phyloP scores from a whole-genome alignment of 1,284 basidiomycete genomes.

The Ceratobasidium papillatum region DNA sequence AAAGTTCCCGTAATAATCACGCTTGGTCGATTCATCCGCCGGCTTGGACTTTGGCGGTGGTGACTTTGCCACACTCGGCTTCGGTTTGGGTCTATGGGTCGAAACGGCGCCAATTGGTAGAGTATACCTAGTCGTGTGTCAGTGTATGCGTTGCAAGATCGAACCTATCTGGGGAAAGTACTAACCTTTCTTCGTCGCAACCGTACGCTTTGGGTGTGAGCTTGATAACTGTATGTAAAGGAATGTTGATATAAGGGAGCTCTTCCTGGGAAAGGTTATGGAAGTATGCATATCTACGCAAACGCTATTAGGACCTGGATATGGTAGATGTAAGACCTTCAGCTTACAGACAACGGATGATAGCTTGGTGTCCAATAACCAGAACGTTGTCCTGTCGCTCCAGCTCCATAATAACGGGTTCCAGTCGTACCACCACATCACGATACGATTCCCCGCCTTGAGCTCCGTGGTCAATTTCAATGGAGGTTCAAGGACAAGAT shows the following conservation, averaged over 20 bases:
- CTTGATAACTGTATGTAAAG: slow-evolving; percentile 97
- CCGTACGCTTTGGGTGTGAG: slow-evolving; percentile 98
- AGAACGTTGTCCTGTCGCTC: slow-evolving; percentile 97
- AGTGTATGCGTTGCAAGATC: neutral
- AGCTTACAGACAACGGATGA: slow-evolving; percentile 85
- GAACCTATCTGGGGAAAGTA: too few species aligned
- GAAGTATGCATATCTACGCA: slow-evolving; percentile 87
- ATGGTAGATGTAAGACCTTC: neutral
- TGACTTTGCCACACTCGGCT: slow-evolving; percentile 44
- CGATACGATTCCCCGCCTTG: slow-evolving; percentile 91
- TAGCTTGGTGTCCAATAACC: slow-evolving; percentile 96
- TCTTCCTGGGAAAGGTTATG: slow-evolving; percentile 92
- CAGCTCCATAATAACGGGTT: slow-evolving; percentile 99
- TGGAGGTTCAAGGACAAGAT: slow-evolving; percentile 45
- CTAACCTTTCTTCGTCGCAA: slow-evolving; percentile 92
- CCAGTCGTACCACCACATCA: slow-evolving; percentile 93
- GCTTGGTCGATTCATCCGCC: slow-evolving; percentile 13
- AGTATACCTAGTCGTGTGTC: slow-evolving; percentile 65
- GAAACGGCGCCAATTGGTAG: slow-evolving; percentile 92
- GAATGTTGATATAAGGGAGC: slow-evolving; percentile 97
- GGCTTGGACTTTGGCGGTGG: slow-evolving; percentile 7
- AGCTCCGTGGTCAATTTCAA: neutral
- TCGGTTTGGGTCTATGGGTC: slow-evolving; percentile 92
- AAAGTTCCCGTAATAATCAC: slow-evolving; percentile 45
- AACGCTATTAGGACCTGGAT: too few species aligned